Base-by-base conservation (phyloP, 495 filamentous ascomycete species). In the Podospora fimiseda region DNA sequence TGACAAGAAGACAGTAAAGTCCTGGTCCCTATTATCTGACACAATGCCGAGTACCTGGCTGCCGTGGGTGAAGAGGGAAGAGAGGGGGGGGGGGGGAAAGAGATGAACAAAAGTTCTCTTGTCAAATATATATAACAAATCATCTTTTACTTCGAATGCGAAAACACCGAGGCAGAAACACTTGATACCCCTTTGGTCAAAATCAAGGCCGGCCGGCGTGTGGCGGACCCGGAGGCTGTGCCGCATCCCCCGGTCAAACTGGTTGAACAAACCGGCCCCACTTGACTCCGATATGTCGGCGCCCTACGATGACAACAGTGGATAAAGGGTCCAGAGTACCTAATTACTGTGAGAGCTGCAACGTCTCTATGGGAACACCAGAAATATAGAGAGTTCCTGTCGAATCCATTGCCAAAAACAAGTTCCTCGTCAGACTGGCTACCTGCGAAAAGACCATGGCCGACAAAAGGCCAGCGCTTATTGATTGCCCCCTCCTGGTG, bases 21-120 rank as follows among this genome's bases (percentile, higher is more conserved):
- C 27, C 11, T 5, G 23, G 42, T 20, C 19, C 42, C 13, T 14
- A 14, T 47, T 47, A 23, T 47, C 44, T 47, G 33, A 23, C 22
- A n/a, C n/a, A n/a, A 33, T 15, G 23, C 22, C 44, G 44, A 1
- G n/a, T 16, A 44, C 27, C 44, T 30, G n/a, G 44, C 23, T 23
- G 23, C 44, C 44, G 44, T 47, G 44, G 44, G 44, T 47, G 44
- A 47, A 23, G 44, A 47, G 44, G n/a, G 23, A 33, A 44, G 33
- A 33, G 23, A 30, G 44, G 23, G 18, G 23, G 23, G 23, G 44
- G 23, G 18, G 23, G 23, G 14, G 44, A 23, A 30, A 46, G 44
- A 47, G 20, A 47, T 23, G 14, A 24, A 47, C 27, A 30, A 22
- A 14, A 22, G 2, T 15, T 15, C 20, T 3, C 22, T 15, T 14